A percentile compares a stretch with the other conserved stretches of the same genome.
Conservation (phyloP, 2,329 filamentous ascomycete genomes). For the Fusarium dimerum region DNA sequence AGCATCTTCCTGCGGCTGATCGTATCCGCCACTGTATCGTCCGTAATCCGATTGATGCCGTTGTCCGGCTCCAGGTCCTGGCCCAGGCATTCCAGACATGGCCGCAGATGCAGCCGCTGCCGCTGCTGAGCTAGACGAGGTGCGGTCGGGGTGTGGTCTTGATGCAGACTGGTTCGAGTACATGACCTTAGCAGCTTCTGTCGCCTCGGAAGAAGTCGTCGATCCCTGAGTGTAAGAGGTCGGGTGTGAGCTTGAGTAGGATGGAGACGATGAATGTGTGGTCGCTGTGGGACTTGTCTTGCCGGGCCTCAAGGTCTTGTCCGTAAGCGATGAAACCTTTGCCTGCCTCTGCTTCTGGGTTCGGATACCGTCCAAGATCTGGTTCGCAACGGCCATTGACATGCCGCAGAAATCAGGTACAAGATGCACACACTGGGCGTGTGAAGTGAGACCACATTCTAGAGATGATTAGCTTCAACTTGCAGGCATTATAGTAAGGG, state of each 20-base stretch:
- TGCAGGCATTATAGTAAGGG: neutral
- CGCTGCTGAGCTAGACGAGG: slow-evolving; percentile 55
- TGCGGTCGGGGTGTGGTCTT: slow-evolving; percentile 55
- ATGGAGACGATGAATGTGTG: slow-evolving; percentile 35
- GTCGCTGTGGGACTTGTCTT: slow-evolving; percentile 46
- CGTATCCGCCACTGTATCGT: slow-evolving; percentile 35
- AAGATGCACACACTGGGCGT: slow-evolving; percentile 88
- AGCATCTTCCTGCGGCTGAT: slow-evolving; percentile 37
- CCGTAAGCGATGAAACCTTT: slow-evolving; percentile 59
- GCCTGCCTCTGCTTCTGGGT: slow-evolving; percentile 70
- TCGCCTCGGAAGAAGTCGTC: slow-evolving; percentile 48
- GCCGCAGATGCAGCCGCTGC: slow-evolving; percentile 59
- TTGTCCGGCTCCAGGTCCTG: slow-evolving; percentile 37
- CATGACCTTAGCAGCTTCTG: slow-evolving; percentile 65
- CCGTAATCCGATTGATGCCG: slow-evolving; percentile 37
- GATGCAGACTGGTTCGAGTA: slow-evolving; percentile 57
- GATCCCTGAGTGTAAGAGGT: slow-evolving; percentile 22
- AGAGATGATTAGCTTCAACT: slow-evolving; percentile 13
- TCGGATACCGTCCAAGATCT: slow-evolving; percentile 85
- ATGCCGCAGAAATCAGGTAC: slow-evolving; percentile 99
- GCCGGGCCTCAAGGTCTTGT: slow-evolving; percentile 63
- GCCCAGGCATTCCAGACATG: slow-evolving; percentile 53
- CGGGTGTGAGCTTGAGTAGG: slow-evolving; percentile 35
- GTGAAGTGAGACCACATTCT: slow-evolving; percentile 92
- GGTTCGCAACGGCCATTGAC: slow-evolving; percentile 96